A percentile compares a stretch with the other conserved stretches of the same genome.
Conservation (phyloP, 148 eudicot species). For the Amaranthus palmeri region DNA sequence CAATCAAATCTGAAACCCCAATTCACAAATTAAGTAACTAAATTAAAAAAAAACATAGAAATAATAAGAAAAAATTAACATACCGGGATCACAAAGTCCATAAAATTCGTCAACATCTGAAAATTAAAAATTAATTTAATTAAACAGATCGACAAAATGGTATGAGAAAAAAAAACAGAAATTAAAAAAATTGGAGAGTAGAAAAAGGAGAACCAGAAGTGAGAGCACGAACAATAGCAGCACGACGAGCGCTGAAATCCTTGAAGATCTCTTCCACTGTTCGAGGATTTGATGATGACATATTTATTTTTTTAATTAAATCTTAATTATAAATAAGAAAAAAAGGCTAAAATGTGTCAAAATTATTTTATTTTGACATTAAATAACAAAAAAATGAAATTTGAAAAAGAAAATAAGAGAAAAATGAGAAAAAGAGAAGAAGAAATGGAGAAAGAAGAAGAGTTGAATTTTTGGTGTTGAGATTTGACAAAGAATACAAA, state of each 20-base stretch:
- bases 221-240: conserved; percentile 83
- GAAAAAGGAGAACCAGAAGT: conserved; percentile 38
- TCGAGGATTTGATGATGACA: conserved; percentile 80
- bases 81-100: conserved; percentile 92
- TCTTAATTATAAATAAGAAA: too few species aligned
- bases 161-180: conserved; percentile 5
- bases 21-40: background rate
- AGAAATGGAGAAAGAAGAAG: too few species aligned
- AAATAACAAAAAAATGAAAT: too few species aligned
- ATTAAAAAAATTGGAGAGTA: background rate
- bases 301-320: conserved; percentile 18
- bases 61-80: background rate
- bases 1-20: conserved; percentile 16
- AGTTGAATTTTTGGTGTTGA: too few species aligned
- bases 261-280: conserved; percentile 96
- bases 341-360: too few species aligned
- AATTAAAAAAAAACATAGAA: background rate
- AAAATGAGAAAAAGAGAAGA: too few species aligned
- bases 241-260: conserved; percentile 75
- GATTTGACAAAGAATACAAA: too few species aligned
- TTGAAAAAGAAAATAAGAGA: too few species aligned
- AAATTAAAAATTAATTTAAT: conserved; percentile 1
- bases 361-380: too few species aligned
- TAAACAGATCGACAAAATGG: conserved; percentile 32
- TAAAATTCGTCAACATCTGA: conserved; percentile 94